Percentiles rank a stretch among this genome's conserved stretches.
Evolutionary conservation across 768 basidiomycete species (phyloP).

Genomic region (Boletus reticuloceps): DNA sequence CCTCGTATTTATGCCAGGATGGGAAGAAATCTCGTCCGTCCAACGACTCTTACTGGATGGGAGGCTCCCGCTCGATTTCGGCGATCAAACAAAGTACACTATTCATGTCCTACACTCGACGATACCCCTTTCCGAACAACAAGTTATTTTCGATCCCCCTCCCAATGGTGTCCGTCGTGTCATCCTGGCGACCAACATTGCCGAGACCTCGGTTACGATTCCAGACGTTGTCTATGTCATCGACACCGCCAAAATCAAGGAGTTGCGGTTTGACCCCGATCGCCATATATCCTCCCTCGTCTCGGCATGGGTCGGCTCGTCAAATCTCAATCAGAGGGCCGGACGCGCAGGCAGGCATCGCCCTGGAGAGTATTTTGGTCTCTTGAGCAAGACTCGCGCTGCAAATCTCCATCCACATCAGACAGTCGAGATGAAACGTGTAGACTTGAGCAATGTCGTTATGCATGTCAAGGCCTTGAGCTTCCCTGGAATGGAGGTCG

Average conservation of each 20-base stretch:
- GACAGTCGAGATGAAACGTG: slow-evolving; percentile 92
- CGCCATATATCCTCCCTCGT: slow-evolving; percentile 86
- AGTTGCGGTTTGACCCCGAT: slow-evolving; percentile 85
- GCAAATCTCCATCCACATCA: slow-evolving; percentile 71
- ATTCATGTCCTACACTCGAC: slow-evolving; percentile 88
- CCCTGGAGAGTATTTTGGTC: slow-evolving; percentile 86
- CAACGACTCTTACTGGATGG: slow-evolving; percentile 59
- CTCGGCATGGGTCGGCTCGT: slow-evolving; percentile 87
- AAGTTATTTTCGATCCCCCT: slow-evolving; percentile 84
- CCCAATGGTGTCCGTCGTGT: slow-evolving; percentile 74
- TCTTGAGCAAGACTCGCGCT: slow-evolving; percentile 65
- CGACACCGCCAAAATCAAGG: slow-evolving; percentile 86
- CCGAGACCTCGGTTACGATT: slow-evolving; percentile 93
- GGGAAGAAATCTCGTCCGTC: slow-evolving; percentile 83
- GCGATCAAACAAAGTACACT: slow-evolving; percentile 52
- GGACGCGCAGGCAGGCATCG: slow-evolving; percentile 92
- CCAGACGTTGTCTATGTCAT: slow-evolving; percentile 95
- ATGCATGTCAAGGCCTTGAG: slow-evolving; percentile 96
- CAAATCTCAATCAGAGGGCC: slow-evolving; percentile 88
- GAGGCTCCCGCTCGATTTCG: slow-evolving; percentile 57
- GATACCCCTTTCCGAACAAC: slow-evolving; percentile 85
- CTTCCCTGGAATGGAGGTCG: slow-evolving; percentile 80
- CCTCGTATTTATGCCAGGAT: slow-evolving; percentile 89
- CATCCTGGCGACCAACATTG: slow-evolving; percentile 93
- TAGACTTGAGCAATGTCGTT: slow-evolving; percentile 86